phyloP scores from a whole-genome alignment of 2,329 filamentous ascomycete genomes.

The Fusarium nurragi region DNA sequence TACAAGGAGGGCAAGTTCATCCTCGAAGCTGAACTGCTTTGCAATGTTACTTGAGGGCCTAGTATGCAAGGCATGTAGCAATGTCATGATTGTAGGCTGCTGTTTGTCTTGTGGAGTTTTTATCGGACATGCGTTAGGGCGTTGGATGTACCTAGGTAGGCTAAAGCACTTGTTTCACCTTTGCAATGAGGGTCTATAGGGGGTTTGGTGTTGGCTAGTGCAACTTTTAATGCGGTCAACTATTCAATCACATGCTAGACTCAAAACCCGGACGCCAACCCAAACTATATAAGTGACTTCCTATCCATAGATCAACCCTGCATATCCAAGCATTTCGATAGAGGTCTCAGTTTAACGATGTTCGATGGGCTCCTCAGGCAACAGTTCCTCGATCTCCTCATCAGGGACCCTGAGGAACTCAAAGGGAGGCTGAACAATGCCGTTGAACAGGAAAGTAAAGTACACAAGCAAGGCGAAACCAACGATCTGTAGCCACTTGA shows the following conservation, averaged over 20 bases:
- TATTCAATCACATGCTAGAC: slow-evolving; percentile 4
- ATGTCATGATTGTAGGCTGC: background rate
- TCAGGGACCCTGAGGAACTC: slow-evolving; percentile 67
- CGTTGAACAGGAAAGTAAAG: slow-evolving; percentile 96
- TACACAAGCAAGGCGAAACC: slow-evolving; percentile 93
- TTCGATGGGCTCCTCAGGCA: slow-evolving; percentile 87
- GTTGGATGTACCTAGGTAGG: slow-evolving; percentile 7
- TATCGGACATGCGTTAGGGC: slow-evolving; percentile 6
- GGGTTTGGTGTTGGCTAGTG: slow-evolving; percentile 5
- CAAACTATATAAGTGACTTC: background rate
- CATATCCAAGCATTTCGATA: background rate
- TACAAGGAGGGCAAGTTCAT: slow-evolving; percentile 99
- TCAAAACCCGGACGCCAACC: slow-evolving; percentile 16
- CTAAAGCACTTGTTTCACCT: slow-evolving; percentile 16
- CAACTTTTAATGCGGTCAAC: slow-evolving; percentile 5
- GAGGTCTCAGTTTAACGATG: slow-evolving; percentile 55
- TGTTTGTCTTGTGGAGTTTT: slow-evolving; percentile 30
- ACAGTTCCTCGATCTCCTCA: slow-evolving; percentile 68
- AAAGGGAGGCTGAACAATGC: slow-evolving; percentile 85
- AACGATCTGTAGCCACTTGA: slow-evolving; percentile 94
- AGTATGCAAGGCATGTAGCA: background rate
- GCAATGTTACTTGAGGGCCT: slow-evolving; percentile 69
- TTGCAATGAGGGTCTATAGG: slow-evolving; percentile 15
- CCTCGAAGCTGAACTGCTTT: slow-evolving; percentile 88
- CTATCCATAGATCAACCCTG: background rate